phyloP scores from a whole-genome alignment of 2,329 filamentous ascomycete species.

The Fusarium zealandicum region DNA sequence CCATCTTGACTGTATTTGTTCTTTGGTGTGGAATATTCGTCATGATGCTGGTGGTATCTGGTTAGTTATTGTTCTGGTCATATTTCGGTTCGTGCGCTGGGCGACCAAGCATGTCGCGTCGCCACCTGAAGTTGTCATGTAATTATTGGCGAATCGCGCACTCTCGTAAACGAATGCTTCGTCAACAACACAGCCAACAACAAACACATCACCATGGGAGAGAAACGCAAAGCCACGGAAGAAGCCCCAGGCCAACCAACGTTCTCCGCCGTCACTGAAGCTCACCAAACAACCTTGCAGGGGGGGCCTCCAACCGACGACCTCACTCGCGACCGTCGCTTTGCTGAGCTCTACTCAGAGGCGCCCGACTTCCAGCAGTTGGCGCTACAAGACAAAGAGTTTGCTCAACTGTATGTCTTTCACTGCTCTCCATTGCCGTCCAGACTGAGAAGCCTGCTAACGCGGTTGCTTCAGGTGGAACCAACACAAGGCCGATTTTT shows the following conservation, averaged over 20 bases:
- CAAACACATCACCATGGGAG: slow-evolving; percentile 20
- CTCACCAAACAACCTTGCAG: background rate
- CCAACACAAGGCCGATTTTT: slow-evolving; percentile 57
- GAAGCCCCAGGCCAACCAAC: slow-evolving; percentile 2
- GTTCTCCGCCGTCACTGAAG: background rate
- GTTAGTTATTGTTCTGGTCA: background rate
- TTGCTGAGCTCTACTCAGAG: slow-evolving; percentile 50
- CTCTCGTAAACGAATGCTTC: background rate
- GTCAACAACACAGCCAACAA: too few relatives aligned
- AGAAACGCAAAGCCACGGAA: slow-evolving; percentile 34
- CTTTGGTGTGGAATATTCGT: background rate
- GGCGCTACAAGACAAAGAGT: slow-evolving; percentile 50
- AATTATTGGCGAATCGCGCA: background rate
- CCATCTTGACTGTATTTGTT: background rate
- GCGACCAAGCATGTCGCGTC: too few relatives aligned
- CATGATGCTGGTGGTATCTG: too few relatives aligned
- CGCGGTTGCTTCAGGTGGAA: slow-evolving; percentile 26
- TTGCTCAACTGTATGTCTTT: slow-evolving; percentile 51
- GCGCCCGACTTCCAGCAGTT: slow-evolving; percentile 55
- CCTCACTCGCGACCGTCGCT: slow-evolving; percentile 42
- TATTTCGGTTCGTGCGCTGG: slow-evolving; percentile 7
- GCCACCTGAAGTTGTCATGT: background rate
- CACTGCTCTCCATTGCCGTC: background rate
- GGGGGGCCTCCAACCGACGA: slow-evolving; percentile 8
- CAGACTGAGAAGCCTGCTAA: background rate